Percentiles rank a stretch among this genome's conserved stretches.
Evolutionary conservation across 2,329 filamentous ascomycete genomes (phyloP).

Genomic region (Neonectria hederae): DNA sequence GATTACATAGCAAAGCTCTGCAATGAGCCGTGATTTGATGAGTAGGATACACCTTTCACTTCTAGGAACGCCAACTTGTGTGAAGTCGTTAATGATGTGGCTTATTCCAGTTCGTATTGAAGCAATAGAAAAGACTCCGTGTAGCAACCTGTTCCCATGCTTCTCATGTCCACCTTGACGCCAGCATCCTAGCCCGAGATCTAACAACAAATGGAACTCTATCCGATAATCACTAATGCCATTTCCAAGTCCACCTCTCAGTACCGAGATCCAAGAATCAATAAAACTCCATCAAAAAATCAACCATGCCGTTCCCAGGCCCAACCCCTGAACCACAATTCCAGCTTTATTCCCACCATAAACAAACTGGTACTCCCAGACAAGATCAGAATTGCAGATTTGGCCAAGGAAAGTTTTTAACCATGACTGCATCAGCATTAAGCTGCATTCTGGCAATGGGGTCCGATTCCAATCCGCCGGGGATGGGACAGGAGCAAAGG

Average conservation of each 20-base stretch:
- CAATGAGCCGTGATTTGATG: too few relatives aligned
- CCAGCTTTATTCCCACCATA: not conserved
- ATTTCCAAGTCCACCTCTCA: not conserved
- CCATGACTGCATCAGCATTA: not conserved
- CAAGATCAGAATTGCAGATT: not conserved
- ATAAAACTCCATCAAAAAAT: not conserved
- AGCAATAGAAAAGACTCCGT: not conserved
- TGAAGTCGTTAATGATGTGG: too few relatives aligned
- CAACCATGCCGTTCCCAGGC: not conserved
- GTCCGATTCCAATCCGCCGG: not conserved
- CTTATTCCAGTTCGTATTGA: too few relatives aligned
- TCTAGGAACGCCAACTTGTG: too few relatives aligned
- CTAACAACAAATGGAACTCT: not conserved
- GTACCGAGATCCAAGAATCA: too few relatives aligned
- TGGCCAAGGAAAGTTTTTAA: not conserved
- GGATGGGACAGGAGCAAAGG: not conserved
- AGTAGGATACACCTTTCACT: too few relatives aligned
- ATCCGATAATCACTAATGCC: not conserved
- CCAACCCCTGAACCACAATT: not conserved
- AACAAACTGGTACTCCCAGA: not conserved
- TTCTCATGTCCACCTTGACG: not conserved
- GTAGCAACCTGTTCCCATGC: not conserved
- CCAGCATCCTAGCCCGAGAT: not conserved
- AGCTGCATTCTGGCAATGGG: not conserved
- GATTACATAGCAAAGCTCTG: too few relatives aligned